A percentile compares a stretch with the other conserved stretches of the same genome.
phyloP scores from a whole-genome alignment of 2,329 filamentous ascomycete species.

The Cladophialophora chaetospira region DNA sequence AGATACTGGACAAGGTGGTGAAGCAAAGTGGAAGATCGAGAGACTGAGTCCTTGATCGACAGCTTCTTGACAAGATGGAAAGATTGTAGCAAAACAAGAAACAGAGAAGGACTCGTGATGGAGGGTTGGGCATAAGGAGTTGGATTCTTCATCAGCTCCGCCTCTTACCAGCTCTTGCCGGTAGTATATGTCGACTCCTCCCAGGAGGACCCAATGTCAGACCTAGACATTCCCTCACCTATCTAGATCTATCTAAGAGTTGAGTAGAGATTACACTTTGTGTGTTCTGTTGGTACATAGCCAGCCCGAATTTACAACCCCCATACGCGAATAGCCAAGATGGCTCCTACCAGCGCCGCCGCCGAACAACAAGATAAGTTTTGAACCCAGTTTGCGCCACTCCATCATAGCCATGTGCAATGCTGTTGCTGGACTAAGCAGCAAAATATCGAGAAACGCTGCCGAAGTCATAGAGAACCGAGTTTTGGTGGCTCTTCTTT shows the following conservation, averaged over 20 bases:
- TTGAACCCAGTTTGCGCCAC: neutral
- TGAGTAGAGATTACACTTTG: conserved; percentile 29
- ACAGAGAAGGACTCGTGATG: neutral
- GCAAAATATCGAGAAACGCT: conserved; percentile 7
- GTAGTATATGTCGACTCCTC: conserved; percentile 14
- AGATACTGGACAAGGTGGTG: conserved; percentile 26
- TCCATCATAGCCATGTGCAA: conserved; percentile 13
- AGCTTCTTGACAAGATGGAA: neutral
- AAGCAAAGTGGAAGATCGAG: conserved; percentile 29
- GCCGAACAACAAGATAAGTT: conserved; percentile 1
- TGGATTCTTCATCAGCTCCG: conserved; percentile 25
- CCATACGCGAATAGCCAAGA: neutral
- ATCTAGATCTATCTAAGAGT: conserved; percentile 25
- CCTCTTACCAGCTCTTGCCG: conserved; percentile 18
- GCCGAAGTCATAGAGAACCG: conserved; percentile 19
- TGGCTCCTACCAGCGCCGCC: conserved; percentile 16
- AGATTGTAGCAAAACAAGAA: neutral
- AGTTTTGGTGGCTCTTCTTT: conserved; percentile 10
- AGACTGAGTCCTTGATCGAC: conserved; percentile 31
- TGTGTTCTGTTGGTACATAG: conserved; percentile 30
- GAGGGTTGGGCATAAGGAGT: conserved; percentile 23
- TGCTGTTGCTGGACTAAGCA: conserved; percentile 13
- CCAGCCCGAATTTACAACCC: neutral
- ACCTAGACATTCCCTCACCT: conserved; percentile 17
- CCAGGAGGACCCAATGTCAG: conserved; percentile 11